Evolutionary conservation across 2,329 filamentous ascomycete genomes (phyloP).

Genomic region (Xylariaceae sp.): DNA sequence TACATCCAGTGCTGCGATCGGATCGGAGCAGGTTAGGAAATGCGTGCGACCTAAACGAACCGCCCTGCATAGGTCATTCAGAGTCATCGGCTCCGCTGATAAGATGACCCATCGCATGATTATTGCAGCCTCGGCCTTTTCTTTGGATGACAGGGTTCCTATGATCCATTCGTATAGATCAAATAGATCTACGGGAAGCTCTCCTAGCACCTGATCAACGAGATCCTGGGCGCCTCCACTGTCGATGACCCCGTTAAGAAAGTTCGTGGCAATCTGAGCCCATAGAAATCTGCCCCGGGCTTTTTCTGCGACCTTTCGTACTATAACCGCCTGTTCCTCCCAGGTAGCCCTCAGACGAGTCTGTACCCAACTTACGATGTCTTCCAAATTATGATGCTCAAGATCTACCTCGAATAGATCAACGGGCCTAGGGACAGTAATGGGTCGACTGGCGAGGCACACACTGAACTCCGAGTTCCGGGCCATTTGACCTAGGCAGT

Average conservation of each 20-base stretch:
- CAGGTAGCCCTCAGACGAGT: slow-evolving; percentile 1
- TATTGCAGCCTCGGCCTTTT: slow-evolving; percentile 11
- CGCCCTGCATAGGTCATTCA: slow-evolving; percentile 16
- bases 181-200: slow-evolving; percentile 10
- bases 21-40: slow-evolving; percentile 4
- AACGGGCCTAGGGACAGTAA: slow-evolving; percentile 1
- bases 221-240: slow-evolving; percentile 2
- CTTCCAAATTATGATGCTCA: slow-evolving; percentile 11
- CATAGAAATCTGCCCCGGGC: slow-evolving; percentile 14
- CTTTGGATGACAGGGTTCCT: slow-evolving; percentile 7
- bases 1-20: slow-evolving; percentile 7
- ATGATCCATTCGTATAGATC: slow-evolving; percentile 13
- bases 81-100: slow-evolving; percentile 13
- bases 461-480: slow-evolving; percentile 12
- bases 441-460: slow-evolving; percentile 13
- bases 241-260: slow-evolving; percentile 11
- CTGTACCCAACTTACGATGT: slow-evolving; percentile 10
- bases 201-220: slow-evolving; percentile 3
- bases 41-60: slow-evolving; percentile 12
- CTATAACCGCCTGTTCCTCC: background rate
- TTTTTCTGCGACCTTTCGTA: slow-evolving; percentile 6
- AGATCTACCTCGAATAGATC: slow-evolving; percentile 10
- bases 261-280: slow-evolving; percentile 15
- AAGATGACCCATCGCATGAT: slow-evolving; percentile 20
- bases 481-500: slow-evolving; percentile 9